Base-by-base conservation (phyloP, 768 basidiomycete genomes). In the Amyloporia xantha region DNA sequence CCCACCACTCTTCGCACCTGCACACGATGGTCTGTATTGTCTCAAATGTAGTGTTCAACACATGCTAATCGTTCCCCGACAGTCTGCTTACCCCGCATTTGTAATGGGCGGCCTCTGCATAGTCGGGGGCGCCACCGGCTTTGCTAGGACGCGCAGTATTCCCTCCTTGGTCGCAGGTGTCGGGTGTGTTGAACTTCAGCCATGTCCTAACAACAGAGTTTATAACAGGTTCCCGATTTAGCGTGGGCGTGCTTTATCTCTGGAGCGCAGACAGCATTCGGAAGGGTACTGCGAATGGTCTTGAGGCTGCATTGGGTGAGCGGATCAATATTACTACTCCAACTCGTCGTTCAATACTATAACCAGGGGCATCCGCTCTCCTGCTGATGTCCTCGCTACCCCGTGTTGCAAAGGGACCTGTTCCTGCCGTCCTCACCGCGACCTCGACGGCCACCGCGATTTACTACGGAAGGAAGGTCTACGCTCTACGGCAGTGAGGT, bases 161-260 rank as follows among this genome's bases (percentile, higher is more conserved):
- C 91, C 90, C 5, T 91, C 91, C 11, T 64, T 92, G 36, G 79
- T 91, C 17, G 90, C 90, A 49, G 90, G 90, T 33, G 76, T 89
- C 38, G 74, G 83, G 88, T 91, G 57, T 25, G 17, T 17, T 12
- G 4, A 19, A n/a, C n/a, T n/a, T n/a, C n/a, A n/a, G n/a, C n/a
- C n/a, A n/a, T n/a, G n/a, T n/a, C n/a, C n/a, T n/a, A n/a, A n/a
- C n/a, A n/a, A n/a, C n/a, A n/a, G n/a, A n/a, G n/a, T n/a, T n/a
- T n/a, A n/a, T n/a, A n/a, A n/a, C n/a, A n/a, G n/a, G n/a, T n/a
- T n/a, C n/a, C n/a, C 21, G 13, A 24, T 26, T 0, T 53, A 89
- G 87, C 57, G 87, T 92, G 40, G 90, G 89, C 51, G 68, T 78
- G 15, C 72, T 90, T 41, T 92, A 86, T 65, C 71, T 90, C 21